Conservation (phyloP, 768 basidiomycete species). For the Amanita rimosa region DNA sequence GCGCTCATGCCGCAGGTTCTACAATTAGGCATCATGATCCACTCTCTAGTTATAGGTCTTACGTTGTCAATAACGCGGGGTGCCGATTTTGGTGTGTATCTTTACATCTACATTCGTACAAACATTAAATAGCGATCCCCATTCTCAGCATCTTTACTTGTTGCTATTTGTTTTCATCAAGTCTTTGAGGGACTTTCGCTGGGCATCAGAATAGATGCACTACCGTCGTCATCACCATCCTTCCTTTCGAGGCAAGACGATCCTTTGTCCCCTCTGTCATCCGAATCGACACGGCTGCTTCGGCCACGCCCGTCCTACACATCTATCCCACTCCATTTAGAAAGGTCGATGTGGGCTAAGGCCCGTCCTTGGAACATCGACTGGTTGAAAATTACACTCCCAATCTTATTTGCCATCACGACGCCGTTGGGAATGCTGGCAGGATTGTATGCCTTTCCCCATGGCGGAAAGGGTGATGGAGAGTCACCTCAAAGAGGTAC, state of each 20-base stretch:
- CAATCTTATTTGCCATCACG: slow-evolving; percentile 59
- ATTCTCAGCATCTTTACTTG: slow-evolving; percentile 50
- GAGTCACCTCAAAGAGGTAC: slow-evolving; percentile 11
- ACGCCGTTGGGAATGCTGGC: slow-evolving; percentile 59
- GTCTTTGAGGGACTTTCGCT: slow-evolving; percentile 78
- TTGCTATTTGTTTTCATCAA: slow-evolving; percentile 74
- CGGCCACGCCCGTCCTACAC: neutral
- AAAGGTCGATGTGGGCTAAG: neutral
- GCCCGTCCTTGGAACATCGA: slow-evolving; percentile 5
- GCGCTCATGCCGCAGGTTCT: slow-evolving; percentile 38
- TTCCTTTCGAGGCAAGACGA: slow-evolving; percentile 1
- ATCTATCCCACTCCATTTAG: neutral
- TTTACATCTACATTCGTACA: neutral
- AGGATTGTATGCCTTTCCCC: slow-evolving; percentile 39
- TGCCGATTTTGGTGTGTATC: slow-evolving; percentile 53
- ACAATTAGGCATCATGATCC: slow-evolving; percentile 79
- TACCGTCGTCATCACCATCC: slow-evolving; percentile 33
- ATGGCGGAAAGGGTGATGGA: slow-evolving; percentile 16
- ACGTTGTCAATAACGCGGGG: slow-evolving; percentile 64
- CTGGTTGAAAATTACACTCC: slow-evolving; percentile 43
- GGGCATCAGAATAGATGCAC: slow-evolving; percentile 65
- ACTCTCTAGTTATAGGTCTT: slow-evolving; percentile 71
- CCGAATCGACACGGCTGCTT: neutral
- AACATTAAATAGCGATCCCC: neutral
- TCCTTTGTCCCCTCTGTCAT: neutral